Conservation (phyloP, 1,284 basidiomycete genomes). For the Wallemia mellicola region DNA sequence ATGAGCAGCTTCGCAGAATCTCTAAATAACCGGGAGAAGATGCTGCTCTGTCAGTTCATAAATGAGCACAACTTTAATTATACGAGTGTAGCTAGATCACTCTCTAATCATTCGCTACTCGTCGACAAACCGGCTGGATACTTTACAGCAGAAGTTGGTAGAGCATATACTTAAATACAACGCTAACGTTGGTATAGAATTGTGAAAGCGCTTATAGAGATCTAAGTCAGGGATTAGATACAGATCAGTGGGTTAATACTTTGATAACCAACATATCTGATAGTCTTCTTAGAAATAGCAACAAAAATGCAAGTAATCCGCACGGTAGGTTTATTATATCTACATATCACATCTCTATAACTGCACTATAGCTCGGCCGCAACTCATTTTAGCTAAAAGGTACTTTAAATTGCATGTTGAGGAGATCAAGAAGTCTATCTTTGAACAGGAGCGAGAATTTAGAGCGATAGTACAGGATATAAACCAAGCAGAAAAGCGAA, state of each 20-base stretch:
- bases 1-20: neutral
- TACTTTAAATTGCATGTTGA: slow-evolving; percentile 35
- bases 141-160: neutral
- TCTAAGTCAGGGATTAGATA: neutral
- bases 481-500: neutral
- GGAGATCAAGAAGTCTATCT: slow-evolving; percentile 36
- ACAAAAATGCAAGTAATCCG: too few relatives aligned
- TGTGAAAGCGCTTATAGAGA: neutral
- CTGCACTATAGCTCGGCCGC: slow-evolving; percentile 18
- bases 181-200: neutral
- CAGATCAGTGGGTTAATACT: neutral
- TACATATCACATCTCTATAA: too few relatives aligned
- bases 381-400: slow-evolving; percentile 37
- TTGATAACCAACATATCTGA: too few relatives aligned
- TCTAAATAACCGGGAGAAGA: neutral
- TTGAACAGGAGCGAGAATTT: slow-evolving; percentile 40
- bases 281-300: too few relatives aligned
- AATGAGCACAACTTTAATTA: neutral
- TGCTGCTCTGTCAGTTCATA: neutral
- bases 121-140: neutral
- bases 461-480: slow-evolving; percentile 12
- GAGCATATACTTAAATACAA: neutral
- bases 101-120: neutral
- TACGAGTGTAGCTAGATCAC: neutral
- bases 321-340: too few relatives aligned